Conservation (phyloP, 2,329 filamentous ascomycete genomes). For the Tolypocladium paradoxum region DNA sequence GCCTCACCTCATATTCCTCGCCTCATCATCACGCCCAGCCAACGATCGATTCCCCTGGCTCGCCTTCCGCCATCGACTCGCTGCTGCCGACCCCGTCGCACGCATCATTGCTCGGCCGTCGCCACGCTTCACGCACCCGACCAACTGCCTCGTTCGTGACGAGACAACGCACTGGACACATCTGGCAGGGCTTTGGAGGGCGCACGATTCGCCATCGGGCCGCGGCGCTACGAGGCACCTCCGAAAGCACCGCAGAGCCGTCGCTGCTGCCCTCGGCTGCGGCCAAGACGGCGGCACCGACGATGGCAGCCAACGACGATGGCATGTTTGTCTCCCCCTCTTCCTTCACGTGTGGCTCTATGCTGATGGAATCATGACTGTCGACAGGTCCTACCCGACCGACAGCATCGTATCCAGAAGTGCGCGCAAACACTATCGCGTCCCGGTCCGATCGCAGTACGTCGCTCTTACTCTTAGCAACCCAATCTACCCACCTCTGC, state of each 20-base stretch:
- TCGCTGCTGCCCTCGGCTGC: conserved; percentile 1
- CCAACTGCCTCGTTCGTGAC: background rate
- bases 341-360: background rate
- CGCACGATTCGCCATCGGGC: background rate
- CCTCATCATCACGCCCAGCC: background rate
- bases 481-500: background rate
- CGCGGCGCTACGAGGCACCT: background rate
- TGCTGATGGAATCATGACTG: conserved; percentile 1
- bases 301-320: conserved; percentile 46
- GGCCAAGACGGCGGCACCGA: conserved; percentile 5
- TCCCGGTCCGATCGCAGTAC: conserved; percentile 55
- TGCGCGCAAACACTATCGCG: conserved; percentile 56
- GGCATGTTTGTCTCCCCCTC: conserved; percentile 30
- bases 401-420: conserved; percentile 50
- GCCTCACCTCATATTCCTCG: background rate
- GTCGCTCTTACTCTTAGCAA: conserved; percentile 14
- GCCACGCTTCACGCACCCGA: background rate
- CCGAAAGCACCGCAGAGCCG: background rate
- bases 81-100: background rate
- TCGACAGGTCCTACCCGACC: conserved; percentile 50
- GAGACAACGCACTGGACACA: background rate
- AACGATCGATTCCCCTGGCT: background rate
- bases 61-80: background rate
- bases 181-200: background rate
- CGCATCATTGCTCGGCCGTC: background rate